Conservation (phyloP, 2,329 filamentous ascomycete genomes). For the Balansia obtecta region DNA sequence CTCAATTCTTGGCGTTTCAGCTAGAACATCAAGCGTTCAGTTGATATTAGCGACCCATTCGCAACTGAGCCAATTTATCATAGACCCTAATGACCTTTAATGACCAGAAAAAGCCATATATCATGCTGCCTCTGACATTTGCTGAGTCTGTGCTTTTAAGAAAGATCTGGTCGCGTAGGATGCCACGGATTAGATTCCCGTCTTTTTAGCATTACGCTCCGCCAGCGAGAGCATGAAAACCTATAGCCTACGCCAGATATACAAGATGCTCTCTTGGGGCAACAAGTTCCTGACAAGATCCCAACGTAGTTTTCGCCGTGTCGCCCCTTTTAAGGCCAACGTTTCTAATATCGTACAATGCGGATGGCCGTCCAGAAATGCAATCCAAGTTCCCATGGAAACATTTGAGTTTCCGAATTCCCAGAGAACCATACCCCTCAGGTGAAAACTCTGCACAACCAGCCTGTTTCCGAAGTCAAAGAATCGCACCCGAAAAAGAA, state of each 20-base stretch:
- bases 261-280: neutral
- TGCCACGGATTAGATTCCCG: neutral
- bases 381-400: neutral
- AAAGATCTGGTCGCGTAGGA: neutral
- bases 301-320: neutral
- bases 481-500: too few species aligned
- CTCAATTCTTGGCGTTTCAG: neutral
- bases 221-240: neutral
- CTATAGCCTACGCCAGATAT: neutral
- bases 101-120: conserved; percentile 1
- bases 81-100: conserved; percentile 6
- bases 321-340: neutral
- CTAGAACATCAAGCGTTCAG: neutral
- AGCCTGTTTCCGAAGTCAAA: neutral
- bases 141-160: neutral
- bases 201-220: neutral
- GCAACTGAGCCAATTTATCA: conserved; percentile 7
- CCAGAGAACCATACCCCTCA: too few species aligned
- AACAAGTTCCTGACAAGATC: neutral
- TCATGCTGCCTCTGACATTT: neutral
- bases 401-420: too few species aligned
- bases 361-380: neutral
- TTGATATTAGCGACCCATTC: neutral
- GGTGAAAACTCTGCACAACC: too few species aligned
- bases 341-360: conserved; percentile 2